Percentiles rank a stretch among this genome's conserved stretches.
phyloP scores from a whole-genome alignment of 805 yeast genomes.

The Cyberlindnera nakhonratchasimensis region DNA sequence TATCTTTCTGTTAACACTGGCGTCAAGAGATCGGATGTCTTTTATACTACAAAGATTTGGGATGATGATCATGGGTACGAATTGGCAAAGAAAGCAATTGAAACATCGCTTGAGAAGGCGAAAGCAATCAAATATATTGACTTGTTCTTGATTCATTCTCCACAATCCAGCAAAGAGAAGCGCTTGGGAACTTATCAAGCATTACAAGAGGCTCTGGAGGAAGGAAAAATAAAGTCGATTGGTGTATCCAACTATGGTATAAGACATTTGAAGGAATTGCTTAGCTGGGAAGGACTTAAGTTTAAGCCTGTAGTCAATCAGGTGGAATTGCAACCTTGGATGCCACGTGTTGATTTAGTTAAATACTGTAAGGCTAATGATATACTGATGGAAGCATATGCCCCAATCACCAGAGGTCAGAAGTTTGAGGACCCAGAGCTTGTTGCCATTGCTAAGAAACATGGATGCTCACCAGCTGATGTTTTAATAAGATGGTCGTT shows the following conservation, averaged over 20 bases:
- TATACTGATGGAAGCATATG: constrained; percentile 66
- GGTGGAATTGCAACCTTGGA: constrained; percentile 63
- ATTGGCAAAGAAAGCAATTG: constrained; percentile 47
- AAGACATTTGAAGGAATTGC: constrained; percentile 55
- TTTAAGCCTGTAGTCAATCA: constrained; percentile 61
- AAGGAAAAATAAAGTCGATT: constrained; percentile 56
- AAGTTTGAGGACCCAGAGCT: constrained; percentile 55
- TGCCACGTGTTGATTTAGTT: constrained; percentile 59
- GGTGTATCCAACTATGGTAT: constrained; percentile 78
- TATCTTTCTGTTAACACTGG: constrained; percentile 44
- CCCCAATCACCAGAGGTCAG: constrained; percentile 66
- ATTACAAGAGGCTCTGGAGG: constrained; percentile 65
- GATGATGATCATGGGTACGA: constrained; percentile 48
- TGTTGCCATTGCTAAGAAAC: constrained; percentile 43
- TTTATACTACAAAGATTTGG: constrained; percentile 72
- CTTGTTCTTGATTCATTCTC: constrained; percentile 64
- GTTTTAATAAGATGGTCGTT: constrained; percentile 70
- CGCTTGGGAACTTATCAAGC: constrained; percentile 68
- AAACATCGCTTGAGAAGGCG: constrained; percentile 49
- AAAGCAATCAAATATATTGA: constrained; percentile 65
- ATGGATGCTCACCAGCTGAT: constrained; percentile 53
- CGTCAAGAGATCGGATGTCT: constrained; percentile 59
- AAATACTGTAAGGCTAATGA: constrained; percentile 48
- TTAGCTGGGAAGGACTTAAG: constrained; percentile 51
- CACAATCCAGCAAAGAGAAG: constrained; percentile 42